These are phyloP conservation scores for Roridomyces roridus DNA, from an alignment of 768 basidiomycete genomes.

Conservation along the genomic window DNA sequence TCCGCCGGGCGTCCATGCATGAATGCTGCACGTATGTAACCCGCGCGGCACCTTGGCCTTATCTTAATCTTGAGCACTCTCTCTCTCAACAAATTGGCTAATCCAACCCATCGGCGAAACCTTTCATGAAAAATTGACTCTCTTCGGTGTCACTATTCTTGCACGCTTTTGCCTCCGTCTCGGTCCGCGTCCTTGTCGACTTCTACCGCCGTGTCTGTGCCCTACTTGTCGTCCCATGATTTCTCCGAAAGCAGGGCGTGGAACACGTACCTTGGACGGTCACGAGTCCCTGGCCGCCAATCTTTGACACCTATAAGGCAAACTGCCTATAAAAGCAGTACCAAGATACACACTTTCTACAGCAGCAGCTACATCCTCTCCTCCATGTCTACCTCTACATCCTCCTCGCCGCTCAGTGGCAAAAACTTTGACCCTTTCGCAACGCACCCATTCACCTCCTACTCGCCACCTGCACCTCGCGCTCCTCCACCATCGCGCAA, in stretches of 20 bases:
- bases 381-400: constrained; percentile 3
- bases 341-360: background rate
- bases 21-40: too few species aligned
- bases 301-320: constrained; percentile 6
- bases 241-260: constrained; percentile 18
- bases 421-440: constrained; percentile 24
- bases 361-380: background rate
- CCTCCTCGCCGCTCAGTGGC: constrained; percentile 21
- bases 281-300: constrained; percentile 21
- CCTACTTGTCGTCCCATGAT: constrained; percentile 1
- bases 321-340: constrained; percentile 16
- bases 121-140: background rate
- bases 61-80: too few species aligned
- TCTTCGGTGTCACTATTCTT: background rate
- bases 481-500: constrained; percentile 11
- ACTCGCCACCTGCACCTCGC: constrained; percentile 16
- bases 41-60: too few species aligned
- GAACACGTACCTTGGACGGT: background rate
- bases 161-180: constrained; percentile 8
- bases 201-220: background rate
- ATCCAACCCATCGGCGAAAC: constrained; percentile 16
- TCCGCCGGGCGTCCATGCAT: too few species aligned
- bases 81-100: background rate
- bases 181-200: constrained; percentile 3
- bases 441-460: constrained; percentile 25